Conservation (phyloP, 495 filamentous ascomycete genomes). For the Parathielavia hyrcaniae region DNA sequence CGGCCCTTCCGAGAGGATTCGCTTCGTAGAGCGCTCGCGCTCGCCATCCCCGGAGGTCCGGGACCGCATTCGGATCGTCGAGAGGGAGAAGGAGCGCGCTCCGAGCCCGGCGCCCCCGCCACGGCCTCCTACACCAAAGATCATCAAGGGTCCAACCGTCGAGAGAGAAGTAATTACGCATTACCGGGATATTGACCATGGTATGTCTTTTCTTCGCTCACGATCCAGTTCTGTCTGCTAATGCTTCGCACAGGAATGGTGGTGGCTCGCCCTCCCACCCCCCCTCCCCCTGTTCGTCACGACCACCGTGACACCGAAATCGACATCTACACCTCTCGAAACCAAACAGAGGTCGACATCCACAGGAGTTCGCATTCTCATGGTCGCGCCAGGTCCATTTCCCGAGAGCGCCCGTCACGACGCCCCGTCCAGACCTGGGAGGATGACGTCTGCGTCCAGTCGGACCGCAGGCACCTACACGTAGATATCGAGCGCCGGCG, state of each 20-base stretch:
- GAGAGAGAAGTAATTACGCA: slow-evolving; percentile 79
- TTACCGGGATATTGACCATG: slow-evolving; percentile 83
- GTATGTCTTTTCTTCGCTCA: slow-evolving; percentile 45
- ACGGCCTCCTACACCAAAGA: slow-evolving; percentile 44
- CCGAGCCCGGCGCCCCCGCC: slow-evolving; percentile 45
- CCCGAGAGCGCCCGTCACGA: slow-evolving; percentile 33
- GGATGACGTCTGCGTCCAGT: slow-evolving; percentile 38
- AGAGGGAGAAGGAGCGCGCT: slow-evolving; percentile 37
- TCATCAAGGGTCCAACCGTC: slow-evolving; percentile 62
- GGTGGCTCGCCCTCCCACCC: slow-evolving; percentile 40
- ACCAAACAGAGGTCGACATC: slow-evolving; percentile 48
- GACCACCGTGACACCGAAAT: slow-evolving; percentile 46
- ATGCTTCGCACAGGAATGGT: slow-evolving; percentile 35
- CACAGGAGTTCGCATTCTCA: slow-evolving; percentile 33
- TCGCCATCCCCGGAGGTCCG: slow-evolving; percentile 40
- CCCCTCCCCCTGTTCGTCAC: slow-evolving; percentile 42
- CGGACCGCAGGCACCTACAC: slow-evolving; percentile 55
- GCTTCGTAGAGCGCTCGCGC: slow-evolving; percentile 41
- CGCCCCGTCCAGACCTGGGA: slow-evolving; percentile 30
- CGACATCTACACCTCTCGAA: slow-evolving; percentile 45
- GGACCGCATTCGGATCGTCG: slow-evolving; percentile 40
- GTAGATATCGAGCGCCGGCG: slow-evolving; percentile 45
- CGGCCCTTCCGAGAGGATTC: slow-evolving; percentile 27
- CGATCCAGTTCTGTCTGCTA: slow-evolving; percentile 5
- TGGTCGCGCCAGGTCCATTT: slow-evolving; percentile 31